These are phyloP conservation scores for Penicillium coffeae DNA, from an alignment of 495 filamentous ascomycete species.

Conservation along the genomic window DNA sequence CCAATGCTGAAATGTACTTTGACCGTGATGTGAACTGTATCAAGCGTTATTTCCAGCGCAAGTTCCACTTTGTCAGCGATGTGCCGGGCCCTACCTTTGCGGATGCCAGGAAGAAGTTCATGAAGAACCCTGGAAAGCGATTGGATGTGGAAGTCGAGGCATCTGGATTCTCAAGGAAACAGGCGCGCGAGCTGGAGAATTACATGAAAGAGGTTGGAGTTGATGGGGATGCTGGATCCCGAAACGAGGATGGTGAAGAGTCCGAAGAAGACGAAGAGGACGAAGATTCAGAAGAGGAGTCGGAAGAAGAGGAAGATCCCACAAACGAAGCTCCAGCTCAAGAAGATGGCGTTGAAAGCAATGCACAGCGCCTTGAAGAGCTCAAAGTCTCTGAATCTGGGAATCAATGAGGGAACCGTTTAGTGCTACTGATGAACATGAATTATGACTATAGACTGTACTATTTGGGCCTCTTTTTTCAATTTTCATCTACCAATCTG, in stretches of 20 bases:
- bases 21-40: slow-evolving; percentile 92
- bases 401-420: slow-evolving; percentile 9
- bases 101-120: slow-evolving; percentile 74
- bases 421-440: slow-evolving; percentile 30
- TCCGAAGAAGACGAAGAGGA: slow-evolving; percentile 34
- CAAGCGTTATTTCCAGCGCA: slow-evolving; percentile 83
- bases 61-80: slow-evolving; percentile 82
- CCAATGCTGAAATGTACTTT: slow-evolving; percentile 91
- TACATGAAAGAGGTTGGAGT: slow-evolving; percentile 76
- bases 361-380: slow-evolving; percentile 28
- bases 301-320: slow-evolving; percentile 3
- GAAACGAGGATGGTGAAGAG: slow-evolving; percentile 40
- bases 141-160: slow-evolving; percentile 88
- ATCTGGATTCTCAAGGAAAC: slow-evolving; percentile 92
- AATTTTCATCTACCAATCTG: too few relatives aligned
- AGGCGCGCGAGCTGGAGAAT: slow-evolving; percentile 84
- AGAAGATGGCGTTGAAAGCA: slow-evolving; percentile 21
- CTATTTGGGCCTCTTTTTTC: too few relatives aligned
- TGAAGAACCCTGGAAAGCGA: slow-evolving; percentile 58
- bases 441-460: slow-evolving; percentile 33
- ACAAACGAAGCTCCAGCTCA: not conserved
- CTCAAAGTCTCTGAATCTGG: slow-evolving; percentile 34
- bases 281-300: slow-evolving; percentile 18
- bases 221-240: slow-evolving; percentile 50
- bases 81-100: slow-evolving; percentile 78